phyloP scores from a whole-genome alignment of 495 filamentous ascomycete genomes.

The Stereocaulon alpinum region DNA sequence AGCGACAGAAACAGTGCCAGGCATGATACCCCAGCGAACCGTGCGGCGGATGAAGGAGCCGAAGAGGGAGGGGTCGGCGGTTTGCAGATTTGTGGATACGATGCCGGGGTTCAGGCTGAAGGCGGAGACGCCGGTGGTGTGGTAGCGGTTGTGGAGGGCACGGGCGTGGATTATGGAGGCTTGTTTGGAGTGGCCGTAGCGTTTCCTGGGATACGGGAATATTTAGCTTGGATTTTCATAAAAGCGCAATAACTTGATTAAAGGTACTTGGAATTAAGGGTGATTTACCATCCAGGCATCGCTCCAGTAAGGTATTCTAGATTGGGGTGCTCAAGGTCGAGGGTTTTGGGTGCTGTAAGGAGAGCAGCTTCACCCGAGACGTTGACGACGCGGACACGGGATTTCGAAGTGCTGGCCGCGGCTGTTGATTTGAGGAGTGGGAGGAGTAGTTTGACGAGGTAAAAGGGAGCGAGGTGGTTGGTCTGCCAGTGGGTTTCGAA shows the following conservation, averaged over 20 bases:
- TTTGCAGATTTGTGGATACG: slow-evolving; percentile 17
- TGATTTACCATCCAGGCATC: slow-evolving; percentile 12
- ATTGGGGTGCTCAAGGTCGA: slow-evolving; percentile 27
- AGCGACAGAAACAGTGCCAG: not conserved
- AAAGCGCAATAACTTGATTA: no score
- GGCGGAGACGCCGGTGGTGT: slow-evolving; percentile 7
- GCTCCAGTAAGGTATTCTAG: slow-evolving; percentile 10
- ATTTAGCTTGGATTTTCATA: not conserved
- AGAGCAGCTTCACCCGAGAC: slow-evolving; percentile 31
- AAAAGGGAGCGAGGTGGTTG: slow-evolving; percentile 36
- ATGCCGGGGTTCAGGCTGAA: slow-evolving; percentile 17
- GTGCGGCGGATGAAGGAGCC: not conserved
- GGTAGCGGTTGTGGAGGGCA: slow-evolving; percentile 10
- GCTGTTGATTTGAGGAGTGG: slow-evolving; percentile 20
- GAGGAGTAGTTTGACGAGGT: slow-evolving; percentile 34
- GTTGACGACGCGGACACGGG: slow-evolving; percentile 33
- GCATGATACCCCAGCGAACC: not conserved
- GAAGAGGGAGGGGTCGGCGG: slow-evolving; percentile 3
- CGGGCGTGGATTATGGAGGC: slow-evolving; percentile 8
- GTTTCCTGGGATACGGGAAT: slow-evolving; percentile 10
- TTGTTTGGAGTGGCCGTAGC: slow-evolving; percentile 20
- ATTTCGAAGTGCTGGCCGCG: slow-evolving; percentile 25
- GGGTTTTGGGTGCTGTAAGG: slow-evolving; percentile 26
- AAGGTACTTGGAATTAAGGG: not conserved
- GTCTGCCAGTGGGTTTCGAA: slow-evolving; percentile 31